Percentiles rank a stretch among this genome's conserved stretches.
phyloP scores from a whole-genome alignment of 768 basidiomycete species.

The Cubamyces sp. region DNA sequence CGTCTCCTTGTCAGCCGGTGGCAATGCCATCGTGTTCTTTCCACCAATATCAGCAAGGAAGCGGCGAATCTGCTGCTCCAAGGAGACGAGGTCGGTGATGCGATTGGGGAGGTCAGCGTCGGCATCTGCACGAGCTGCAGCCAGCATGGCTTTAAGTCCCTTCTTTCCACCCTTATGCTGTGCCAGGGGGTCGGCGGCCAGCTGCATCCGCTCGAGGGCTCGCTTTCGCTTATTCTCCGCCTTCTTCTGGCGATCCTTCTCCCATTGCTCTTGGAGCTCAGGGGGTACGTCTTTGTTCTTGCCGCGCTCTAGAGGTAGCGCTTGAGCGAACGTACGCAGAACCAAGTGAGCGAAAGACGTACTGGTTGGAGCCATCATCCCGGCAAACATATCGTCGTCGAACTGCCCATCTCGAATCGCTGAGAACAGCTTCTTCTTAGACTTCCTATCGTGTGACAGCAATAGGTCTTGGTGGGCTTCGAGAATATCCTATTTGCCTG shows the following conservation, averaged over 20 bases:
- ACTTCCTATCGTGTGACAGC: slow-evolving; percentile 47
- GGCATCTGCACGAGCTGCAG: slow-evolving; percentile 55
- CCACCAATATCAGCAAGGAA: slow-evolving; percentile 66
- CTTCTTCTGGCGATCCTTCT: slow-evolving; percentile 81
- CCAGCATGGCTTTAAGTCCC: slow-evolving; percentile 67
- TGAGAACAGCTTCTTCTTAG: slow-evolving; percentile 59
- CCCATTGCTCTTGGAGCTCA: slow-evolving; percentile 73
- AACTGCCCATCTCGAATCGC: slow-evolving; percentile 61
- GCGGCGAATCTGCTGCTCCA: slow-evolving; percentile 68
- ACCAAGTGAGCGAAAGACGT: slow-evolving; percentile 32
- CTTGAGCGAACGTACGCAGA: neutral
- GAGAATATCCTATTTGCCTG: slow-evolving; percentile 53
- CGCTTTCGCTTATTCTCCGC: slow-evolving; percentile 73
- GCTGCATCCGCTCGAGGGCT: slow-evolving; percentile 54
- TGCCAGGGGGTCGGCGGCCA: slow-evolving; percentile 65
- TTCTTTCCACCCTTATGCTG: slow-evolving; percentile 70
- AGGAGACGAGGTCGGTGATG: slow-evolving; percentile 65
- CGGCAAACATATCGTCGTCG: slow-evolving; percentile 38
- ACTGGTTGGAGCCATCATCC: slow-evolving; percentile 50
- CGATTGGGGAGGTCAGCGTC: slow-evolving; percentile 49
- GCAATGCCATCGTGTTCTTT: slow-evolving; percentile 61
- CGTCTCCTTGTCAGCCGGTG: slow-evolving; percentile 75
- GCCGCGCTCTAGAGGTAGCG: slow-evolving; percentile 45
- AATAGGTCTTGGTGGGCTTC: slow-evolving; percentile 61
- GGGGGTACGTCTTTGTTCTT: slow-evolving; percentile 56